Evolutionary conservation across 2,329 filamentous ascomycete genomes (phyloP).

Genomic region (Aspergillus terreus): DNA sequence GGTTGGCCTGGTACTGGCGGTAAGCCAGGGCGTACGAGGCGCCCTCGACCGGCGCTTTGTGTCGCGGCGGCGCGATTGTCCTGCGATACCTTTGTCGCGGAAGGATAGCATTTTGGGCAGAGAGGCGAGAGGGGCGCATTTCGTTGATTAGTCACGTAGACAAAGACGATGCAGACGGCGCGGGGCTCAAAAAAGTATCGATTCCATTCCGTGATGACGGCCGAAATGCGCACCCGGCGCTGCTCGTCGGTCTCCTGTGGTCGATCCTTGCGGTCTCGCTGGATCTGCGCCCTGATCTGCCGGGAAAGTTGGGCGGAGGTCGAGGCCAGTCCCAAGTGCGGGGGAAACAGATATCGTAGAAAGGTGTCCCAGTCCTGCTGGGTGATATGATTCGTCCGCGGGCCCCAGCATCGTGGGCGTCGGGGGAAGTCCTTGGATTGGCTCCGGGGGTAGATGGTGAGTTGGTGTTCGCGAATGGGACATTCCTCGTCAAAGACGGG

Average conservation of each 20-base stretch:
- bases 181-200: slow-evolving; percentile 39
- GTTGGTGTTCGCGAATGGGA: slow-evolving; percentile 30
- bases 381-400: slow-evolving; percentile 29
- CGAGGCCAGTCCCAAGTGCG: slow-evolving; percentile 35
- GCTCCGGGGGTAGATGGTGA: slow-evolving; percentile 40
- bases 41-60: slow-evolving; percentile 9
- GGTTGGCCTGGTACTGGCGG: slow-evolving; percentile 8
- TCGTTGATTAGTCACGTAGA: slow-evolving; percentile 33
- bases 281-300: slow-evolving; percentile 38
- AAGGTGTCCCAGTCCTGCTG: slow-evolving; percentile 45
- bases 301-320: slow-evolving; percentile 34
- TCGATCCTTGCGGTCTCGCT: slow-evolving; percentile 40
- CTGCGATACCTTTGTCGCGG: slow-evolving; percentile 31
- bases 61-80: slow-evolving; percentile 11
- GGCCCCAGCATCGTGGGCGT: slow-evolving; percentile 39
- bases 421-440: slow-evolving; percentile 41
- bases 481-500: slow-evolving; percentile 20
- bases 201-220: slow-evolving; percentile 44
- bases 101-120: slow-evolving; percentile 39
- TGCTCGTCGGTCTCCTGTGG: slow-evolving; percentile 41
- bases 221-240: slow-evolving; percentile 33
- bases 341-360: slow-evolving; percentile 39
- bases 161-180: slow-evolving; percentile 29
- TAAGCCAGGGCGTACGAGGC: slow-evolving; percentile 2
- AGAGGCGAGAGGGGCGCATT: slow-evolving; percentile 33